Evolutionary conservation across 2,329 filamentous ascomycete genomes (phyloP).

Genomic region (Fusarium miscanthi): DNA sequence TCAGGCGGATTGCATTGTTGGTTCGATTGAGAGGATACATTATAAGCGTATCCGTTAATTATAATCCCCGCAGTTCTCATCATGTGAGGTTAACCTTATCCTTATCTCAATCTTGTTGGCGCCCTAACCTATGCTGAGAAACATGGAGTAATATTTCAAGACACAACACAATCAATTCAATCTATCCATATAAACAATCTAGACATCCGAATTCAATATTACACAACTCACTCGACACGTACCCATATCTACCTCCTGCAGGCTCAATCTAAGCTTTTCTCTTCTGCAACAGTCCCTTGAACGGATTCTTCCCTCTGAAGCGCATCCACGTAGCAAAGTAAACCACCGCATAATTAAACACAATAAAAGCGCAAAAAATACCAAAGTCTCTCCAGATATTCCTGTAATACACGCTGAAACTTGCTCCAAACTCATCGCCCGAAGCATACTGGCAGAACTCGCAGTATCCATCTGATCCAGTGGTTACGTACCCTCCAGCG

Average conservation of each 20-base stretch:
- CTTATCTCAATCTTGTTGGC: not conserved
- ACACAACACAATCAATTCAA: not conserved
- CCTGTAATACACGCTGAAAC: conserved; percentile 69
- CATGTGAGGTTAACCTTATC: not conserved
- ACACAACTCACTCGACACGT: rapidly evolving
- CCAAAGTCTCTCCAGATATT: conserved; percentile 75
- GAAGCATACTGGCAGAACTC: conserved; percentile 71
- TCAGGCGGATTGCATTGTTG: not conserved
- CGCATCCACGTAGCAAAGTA: conserved; percentile 54
- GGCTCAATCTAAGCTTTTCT: conserved; percentile 11
- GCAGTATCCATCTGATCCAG: conserved; percentile 66
- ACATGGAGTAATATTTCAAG: rapidly evolving
- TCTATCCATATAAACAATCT: not conserved
- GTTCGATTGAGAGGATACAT: no score
- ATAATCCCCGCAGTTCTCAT: no score
- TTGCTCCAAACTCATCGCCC: conserved; percentile 69
- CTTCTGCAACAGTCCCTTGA: conserved; percentile 48
- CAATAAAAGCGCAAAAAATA: conserved; percentile 71
- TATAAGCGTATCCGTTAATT: no score
- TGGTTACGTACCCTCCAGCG: conserved; percentile 70
- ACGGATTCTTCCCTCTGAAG: conserved; percentile 54
- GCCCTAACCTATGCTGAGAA: rapidly evolving
- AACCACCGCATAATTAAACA: conserved; percentile 67
- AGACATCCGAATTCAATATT: rapidly evolving
- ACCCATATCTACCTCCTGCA: no score